Conservation (phyloP, 495 filamentous ascomycete genomes). For the Penicillium cataractarum region DNA sequence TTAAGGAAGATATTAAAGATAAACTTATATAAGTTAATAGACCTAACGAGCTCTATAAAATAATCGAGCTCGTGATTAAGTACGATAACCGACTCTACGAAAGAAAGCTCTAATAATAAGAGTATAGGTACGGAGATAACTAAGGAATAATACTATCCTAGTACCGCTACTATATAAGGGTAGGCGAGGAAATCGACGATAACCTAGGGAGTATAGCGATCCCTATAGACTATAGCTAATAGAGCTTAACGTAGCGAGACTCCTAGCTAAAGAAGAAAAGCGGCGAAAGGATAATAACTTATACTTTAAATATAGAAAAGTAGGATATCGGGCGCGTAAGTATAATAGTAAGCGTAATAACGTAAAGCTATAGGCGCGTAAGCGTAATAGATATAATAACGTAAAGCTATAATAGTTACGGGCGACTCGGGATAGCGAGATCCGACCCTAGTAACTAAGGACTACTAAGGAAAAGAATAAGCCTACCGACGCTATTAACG, state of each 20-base stretch:
- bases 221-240: conserved; percentile 7
- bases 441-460: not conserved
- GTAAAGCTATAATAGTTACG: not conserved
- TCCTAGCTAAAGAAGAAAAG: not conserved
- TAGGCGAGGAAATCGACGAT: not conserved
- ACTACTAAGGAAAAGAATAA: not conserved
- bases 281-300: conserved; percentile 2
- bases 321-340: not conserved
- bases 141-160: not conserved
- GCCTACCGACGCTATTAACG: no score
- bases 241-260: conserved; percentile 8
- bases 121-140: not conserved
- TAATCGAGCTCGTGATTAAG: not conserved
- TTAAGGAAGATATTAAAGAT: not conserved
- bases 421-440: not conserved
- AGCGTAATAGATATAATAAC: conserved; percentile 1
- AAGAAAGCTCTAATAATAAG: not conserved
- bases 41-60: not conserved
- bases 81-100: not conserved
- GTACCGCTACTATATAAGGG: conserved; percentile 3
- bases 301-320: not conserved
- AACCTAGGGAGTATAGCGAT: conserved; percentile 2
- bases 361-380: not conserved
- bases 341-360: no score
- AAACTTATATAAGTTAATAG: not conserved